Percentiles rank a stretch among this genome's conserved stretches.
Evolutionary conservation across 495 filamentous ascomycete species (phyloP).

Genomic region (Xylaria curta): DNA sequence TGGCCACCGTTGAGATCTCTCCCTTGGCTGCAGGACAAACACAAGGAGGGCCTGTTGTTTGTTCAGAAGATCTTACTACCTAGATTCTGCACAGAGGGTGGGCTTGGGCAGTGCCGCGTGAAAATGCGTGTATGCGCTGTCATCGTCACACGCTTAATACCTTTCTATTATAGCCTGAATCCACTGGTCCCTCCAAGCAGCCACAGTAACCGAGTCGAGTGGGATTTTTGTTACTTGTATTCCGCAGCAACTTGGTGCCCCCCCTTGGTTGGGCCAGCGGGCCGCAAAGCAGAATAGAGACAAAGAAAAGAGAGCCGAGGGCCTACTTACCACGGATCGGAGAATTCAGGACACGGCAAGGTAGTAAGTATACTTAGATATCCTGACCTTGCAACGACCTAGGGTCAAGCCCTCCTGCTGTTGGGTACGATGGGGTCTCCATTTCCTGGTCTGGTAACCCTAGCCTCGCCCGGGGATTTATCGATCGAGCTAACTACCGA

Average conservation of each 20-base stretch:
- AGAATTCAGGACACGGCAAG: slow-evolving; percentile 23
- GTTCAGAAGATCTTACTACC: slow-evolving; percentile 20
- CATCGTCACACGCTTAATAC: slow-evolving; percentile 44
- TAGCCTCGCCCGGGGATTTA: slow-evolving; percentile 21
- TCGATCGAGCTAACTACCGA: slow-evolving; percentile 26
- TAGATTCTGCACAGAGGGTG: slow-evolving; percentile 14
- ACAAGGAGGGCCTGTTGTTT: slow-evolving; percentile 20
- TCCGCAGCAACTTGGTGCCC: background rate
- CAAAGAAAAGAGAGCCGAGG: background rate
- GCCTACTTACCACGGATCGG: slow-evolving; percentile 19
- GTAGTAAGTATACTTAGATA: background rate
- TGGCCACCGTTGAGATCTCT: slow-evolving; percentile 23
- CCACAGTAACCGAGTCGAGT: slow-evolving; percentile 32
- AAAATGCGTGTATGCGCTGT: slow-evolving; percentile 41
- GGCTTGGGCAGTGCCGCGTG: slow-evolving; percentile 14
- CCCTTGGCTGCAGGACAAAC: slow-evolving; percentile 22
- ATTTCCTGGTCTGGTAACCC: slow-evolving; percentile 11
- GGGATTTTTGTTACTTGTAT: slow-evolving; percentile 28
- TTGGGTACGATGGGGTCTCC: slow-evolving; percentile 3
- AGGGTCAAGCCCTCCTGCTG: slow-evolving; percentile 14
- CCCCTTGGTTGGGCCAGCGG: slow-evolving; percentile 15
- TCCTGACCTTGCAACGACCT: slow-evolving; percentile 6
- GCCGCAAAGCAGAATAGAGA: slow-evolving; percentile 22
- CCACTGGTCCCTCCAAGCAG: slow-evolving; percentile 34
- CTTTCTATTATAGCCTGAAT: slow-evolving; percentile 42